These are phyloP conservation scores for Fusarium phyllophilum DNA, from an alignment of 2,329 filamentous ascomycete species.

Conservation along the genomic window DNA sequence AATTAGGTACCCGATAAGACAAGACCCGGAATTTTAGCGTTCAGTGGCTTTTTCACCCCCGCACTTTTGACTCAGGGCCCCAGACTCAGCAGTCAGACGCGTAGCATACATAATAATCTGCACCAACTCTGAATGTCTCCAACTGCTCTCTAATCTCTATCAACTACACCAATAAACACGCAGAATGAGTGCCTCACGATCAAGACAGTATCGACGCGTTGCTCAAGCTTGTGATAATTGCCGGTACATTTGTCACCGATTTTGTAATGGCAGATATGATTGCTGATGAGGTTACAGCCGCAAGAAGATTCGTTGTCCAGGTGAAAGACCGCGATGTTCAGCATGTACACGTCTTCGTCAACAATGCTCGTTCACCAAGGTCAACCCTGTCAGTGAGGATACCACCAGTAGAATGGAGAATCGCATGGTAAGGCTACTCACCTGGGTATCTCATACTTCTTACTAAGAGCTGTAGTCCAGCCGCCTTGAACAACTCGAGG, in stretches of 20 bases:
- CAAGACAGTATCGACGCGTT: slow-evolving; percentile 22
- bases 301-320: slow-evolving; percentile 31
- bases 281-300: not conserved
- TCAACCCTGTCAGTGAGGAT: not conserved
- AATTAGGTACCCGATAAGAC: not conserved
- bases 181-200: slow-evolving; percentile 11
- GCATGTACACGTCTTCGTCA: slow-evolving; percentile 22
- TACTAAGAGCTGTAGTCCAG: not conserved
- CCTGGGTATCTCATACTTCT: fast-evolving
- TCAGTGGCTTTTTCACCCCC: not conserved
- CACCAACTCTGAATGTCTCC: not conserved
- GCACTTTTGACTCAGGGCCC: not conserved
- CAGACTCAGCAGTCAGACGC: not conserved
- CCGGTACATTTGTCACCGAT: not conserved
- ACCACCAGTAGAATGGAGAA: not conserved
- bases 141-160: too few species aligned
- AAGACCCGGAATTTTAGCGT: not conserved
- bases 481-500: slow-evolving; percentile 22
- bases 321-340: slow-evolving; percentile 27
- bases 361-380: slow-evolving; percentile 4
- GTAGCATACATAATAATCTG: not conserved
- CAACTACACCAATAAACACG: fast-evolving
- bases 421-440: not conserved
- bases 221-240: slow-evolving; percentile 27
- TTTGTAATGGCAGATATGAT: fast-evolving